Evolutionary conservation across 2,329 filamentous ascomycete species (phyloP).

Genomic region (Paracorniculantispora psalliotae): DNA sequence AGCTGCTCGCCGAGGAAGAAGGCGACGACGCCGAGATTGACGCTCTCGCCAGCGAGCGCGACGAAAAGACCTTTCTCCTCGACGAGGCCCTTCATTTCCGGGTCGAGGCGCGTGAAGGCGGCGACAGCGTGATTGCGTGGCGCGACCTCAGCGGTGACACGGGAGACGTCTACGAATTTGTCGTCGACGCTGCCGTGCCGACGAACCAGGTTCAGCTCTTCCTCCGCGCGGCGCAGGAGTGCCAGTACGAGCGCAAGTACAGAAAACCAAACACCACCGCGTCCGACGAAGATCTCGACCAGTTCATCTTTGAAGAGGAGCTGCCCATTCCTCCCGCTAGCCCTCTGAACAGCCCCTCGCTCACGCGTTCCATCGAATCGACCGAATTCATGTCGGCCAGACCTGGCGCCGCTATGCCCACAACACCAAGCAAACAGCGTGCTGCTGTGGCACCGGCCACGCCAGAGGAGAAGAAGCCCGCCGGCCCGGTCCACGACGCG

Average conservation of each 20-base stretch:
- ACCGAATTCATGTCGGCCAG: slow-evolving; percentile 55
- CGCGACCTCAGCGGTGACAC: slow-evolving; percentile 88
- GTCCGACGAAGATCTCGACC: slow-evolving; percentile 70
- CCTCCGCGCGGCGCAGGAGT: slow-evolving; percentile 77
- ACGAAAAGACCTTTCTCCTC: slow-evolving; percentile 97
- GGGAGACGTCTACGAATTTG: slow-evolving; percentile 96
- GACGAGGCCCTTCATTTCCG: slow-evolving; percentile 87
- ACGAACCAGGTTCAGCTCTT: slow-evolving; percentile 73
- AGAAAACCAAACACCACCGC: slow-evolving; percentile 74
- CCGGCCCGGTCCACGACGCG: slow-evolving; percentile 17
- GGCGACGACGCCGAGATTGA: slow-evolving; percentile 75
- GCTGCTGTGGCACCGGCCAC: slow-evolving; percentile 28
- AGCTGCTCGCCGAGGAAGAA: slow-evolving; percentile 83
- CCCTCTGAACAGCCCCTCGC: slow-evolving; percentile 54
- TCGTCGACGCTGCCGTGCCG: slow-evolving; percentile 74
- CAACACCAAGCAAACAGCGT: slow-evolving; percentile 44
- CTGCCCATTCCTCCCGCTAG: slow-evolving; percentile 61
- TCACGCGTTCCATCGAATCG: slow-evolving; percentile 51
- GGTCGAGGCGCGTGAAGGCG: slow-evolving; percentile 72
- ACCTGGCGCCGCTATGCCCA: too few species aligned
- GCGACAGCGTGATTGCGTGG: slow-evolving; percentile 88
- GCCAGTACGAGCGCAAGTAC: slow-evolving; percentile 97
- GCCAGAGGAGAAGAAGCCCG: slow-evolving; percentile 28
- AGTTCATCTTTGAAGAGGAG: slow-evolving; percentile 73
- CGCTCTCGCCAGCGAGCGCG: slow-evolving; percentile 71